Evolutionary conservation across 306 rosid genomes (phyloP), one percentile per base, ranked within the genome.

Genomic region (Castanea sativa): DNA sequence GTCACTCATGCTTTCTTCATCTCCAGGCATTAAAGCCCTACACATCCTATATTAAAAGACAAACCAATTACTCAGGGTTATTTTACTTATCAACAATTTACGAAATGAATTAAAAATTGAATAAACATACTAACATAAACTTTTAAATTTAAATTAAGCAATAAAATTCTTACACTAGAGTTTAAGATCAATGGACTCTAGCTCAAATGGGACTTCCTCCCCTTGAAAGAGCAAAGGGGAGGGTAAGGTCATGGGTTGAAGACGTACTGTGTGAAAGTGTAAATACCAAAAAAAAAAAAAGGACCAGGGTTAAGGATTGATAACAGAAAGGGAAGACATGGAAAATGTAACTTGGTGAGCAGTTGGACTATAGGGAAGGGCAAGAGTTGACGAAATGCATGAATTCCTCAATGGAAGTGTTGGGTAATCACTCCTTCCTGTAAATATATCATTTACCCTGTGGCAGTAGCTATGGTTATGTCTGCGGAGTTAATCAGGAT

Each of bases 21-120:
- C 99, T 55, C 99, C 92, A 76, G 99, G 99, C 91, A 94, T 91
- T 84, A 92, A 87, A 76, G 97, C 93, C 75, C 92, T 88, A 75
- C 99, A 92, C 99, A 92, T 94, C 93, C 99, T 94, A 79, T 58
- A 59, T 38, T 38, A 74, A 67, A 56, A 83, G 55, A 77, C 61
- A 79, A 69, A 52, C 56, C 68, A 68, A 76, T 79, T 67, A 85
- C 65, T 63, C 79, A 78, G 21, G 19, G 41, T 55, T 18, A 67
- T 63, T 63, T 33, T 29, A 5, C 2, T 33, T 45, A 61, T 12
- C 45, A 60, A 18, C 52, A 21, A 69, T 55, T 13, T 73, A 59
- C 35, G 16, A 75, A 69, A 56, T 58, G 79, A 75, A 75, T 55
- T 49, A 73, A 61, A 49, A 57, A 49, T n/a, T 71, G 58, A 32